Percentiles rank a stretch among this genome's conserved stretches.
These are phyloP conservation scores for Penicillium sp. DNA, from an alignment of 2,329 filamentous ascomycete species.

Conservation along the genomic window DNA sequence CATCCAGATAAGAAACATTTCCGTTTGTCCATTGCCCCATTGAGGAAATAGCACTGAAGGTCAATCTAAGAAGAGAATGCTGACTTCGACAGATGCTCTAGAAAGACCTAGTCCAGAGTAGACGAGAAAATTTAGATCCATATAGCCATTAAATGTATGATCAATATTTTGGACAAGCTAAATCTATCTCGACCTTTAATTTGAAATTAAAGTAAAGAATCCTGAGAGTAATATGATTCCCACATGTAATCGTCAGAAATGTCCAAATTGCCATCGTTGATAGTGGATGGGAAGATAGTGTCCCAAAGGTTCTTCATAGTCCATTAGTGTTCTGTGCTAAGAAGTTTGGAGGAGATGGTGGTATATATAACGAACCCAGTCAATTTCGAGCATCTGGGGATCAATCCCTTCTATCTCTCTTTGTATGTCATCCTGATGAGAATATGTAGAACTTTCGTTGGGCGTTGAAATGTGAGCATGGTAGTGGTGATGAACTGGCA, in stretches of 20 bases:
- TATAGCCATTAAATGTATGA: too few species aligned
- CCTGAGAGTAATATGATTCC: neutral
- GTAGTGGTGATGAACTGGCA: neutral
- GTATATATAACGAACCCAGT: conserved; percentile 2
- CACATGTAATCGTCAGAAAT: conserved; percentile 2
- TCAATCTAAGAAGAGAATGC: too few species aligned
- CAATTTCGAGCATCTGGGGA: conserved; percentile 7
- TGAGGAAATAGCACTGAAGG: too few species aligned
- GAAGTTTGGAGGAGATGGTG: neutral
- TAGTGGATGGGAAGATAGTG: conserved; percentile 1
- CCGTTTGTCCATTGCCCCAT: too few species aligned
- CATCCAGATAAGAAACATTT: too few species aligned
- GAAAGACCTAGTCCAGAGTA: too few species aligned
- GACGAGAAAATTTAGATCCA: too few species aligned
- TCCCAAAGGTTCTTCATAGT: conserved; percentile 1
- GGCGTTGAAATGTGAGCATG: neutral
- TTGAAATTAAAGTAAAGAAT: too few species aligned
- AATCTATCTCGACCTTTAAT: too few species aligned
- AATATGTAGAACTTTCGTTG: neutral
- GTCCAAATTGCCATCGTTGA: conserved; percentile 3
- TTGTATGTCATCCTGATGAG: neutral
- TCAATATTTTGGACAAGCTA: too few species aligned
- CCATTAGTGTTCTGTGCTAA: neutral
- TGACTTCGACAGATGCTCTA: too few species aligned
- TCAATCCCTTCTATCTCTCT: neutral